Base-by-base conservation (phyloP, 2,329 filamentous ascomycete species). In the Pseudogymnoascus sp. region DNA sequence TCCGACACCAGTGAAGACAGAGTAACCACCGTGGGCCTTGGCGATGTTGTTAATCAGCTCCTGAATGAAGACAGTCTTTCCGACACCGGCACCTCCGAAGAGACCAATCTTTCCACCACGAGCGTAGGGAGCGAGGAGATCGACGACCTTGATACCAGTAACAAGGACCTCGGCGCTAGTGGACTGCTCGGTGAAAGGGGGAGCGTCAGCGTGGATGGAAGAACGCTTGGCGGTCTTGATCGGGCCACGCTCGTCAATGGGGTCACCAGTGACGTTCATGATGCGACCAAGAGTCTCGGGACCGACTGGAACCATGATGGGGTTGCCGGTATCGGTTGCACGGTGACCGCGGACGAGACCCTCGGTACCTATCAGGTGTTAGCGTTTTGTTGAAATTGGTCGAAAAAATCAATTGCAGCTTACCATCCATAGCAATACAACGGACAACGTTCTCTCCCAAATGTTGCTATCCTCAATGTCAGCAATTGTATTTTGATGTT, bases 81-180 rank as follows among this genome's bases (percentile, higher is more conserved):
- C 95, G 86, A 99, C 95, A 96, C 95, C 95, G 76, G 95, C 95
- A 93, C 95, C 95, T 83, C 95, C 95, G 84, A 99, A 99, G 74
- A 99, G 92, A 91, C 95, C 95, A 87, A 99, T 99, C 90, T 99
- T 99, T 88, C 95, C 95, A 92, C 95, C 95, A 96, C 95, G 95
- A 79, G 95, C 95, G 82, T 99, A 99, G 76, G 95, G 95, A 75
- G 95, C 95, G 77, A 99, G 88, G 72, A 99, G 87, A 80, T 99
- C 95, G 83, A 99, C 95, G 80, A 99, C 95, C 90, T 99, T 99
- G 88, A 99, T 99, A 89, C 95, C 95, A 73, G 95, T 99, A 75
- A 96, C 90, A 73, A 99, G 88, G 80, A 99, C 88, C 84, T 99
- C 95, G 74, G 95, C 95, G 75, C 87, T 85, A 74, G 95, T 99